A percentile compares a stretch with the other conserved stretches of the same genome.
Conservation (phyloP, 2,329 filamentous ascomycete genomes). For the Drechslera avenae region DNA sequence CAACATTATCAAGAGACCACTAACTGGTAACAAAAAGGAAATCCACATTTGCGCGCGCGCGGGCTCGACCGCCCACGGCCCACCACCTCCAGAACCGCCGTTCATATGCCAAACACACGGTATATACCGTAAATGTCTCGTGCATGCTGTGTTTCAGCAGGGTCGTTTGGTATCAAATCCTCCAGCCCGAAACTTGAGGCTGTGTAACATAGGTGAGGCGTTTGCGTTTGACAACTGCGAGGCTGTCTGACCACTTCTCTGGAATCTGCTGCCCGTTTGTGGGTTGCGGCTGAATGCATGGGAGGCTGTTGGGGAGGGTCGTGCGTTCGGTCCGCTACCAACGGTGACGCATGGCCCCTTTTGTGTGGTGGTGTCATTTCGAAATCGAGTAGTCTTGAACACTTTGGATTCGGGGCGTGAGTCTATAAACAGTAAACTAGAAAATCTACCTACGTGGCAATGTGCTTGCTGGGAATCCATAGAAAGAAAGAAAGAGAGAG, state of each 20-base stretch:
- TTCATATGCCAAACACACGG: not conserved
- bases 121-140: constrained; percentile 3
- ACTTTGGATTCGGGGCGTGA: no score
- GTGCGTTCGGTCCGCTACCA: no score
- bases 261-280: not conserved
- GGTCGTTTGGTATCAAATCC: constrained; percentile 23
- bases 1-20: no score
- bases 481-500: not conserved
- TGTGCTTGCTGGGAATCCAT: not conserved
- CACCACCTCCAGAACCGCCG: no score
- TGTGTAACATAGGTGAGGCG: constrained; percentile 11
- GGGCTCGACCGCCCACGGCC: no score
- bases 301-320: no score
- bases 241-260: constrained; percentile 9
- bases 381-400: no score
- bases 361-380: no score
- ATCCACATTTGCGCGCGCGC: no score
- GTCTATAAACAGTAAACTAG: not conserved
- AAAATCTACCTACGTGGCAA: constrained; percentile 13
- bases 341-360: no score
- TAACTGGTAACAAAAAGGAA: no score
- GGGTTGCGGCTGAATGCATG: not conserved
- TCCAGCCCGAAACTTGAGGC: constrained; percentile 12
- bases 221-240: constrained; percentile 13
- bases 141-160: constrained; percentile 28